Evolutionary conservation across 345 rosid species (phyloP).

Genomic region (Cardamine resedifolia): DNA sequence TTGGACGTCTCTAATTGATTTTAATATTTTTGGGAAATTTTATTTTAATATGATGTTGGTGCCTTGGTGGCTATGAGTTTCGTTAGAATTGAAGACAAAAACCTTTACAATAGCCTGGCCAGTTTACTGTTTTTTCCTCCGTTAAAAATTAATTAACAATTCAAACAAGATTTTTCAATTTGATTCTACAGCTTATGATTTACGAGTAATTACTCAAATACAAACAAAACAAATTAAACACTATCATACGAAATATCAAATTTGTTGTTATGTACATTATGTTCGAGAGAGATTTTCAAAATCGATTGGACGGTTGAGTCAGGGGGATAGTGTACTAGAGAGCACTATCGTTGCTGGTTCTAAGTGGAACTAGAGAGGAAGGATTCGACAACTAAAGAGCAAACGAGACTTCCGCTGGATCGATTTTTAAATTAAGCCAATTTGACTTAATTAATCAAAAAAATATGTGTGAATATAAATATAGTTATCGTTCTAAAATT

Average conservation of each 20-base stretch:
- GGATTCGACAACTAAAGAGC: not conserved
- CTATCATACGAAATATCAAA: not conserved
- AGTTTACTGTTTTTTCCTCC: not conserved
- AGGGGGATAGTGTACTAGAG: not conserved
- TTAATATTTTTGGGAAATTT: not conserved
- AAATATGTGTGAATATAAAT: no score
- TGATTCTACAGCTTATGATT: not conserved
- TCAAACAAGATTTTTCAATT: not conserved
- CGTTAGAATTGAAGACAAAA: constrained; percentile 4
- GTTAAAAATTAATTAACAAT: not conserved
- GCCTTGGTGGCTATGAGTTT: not conserved
- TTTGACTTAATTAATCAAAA: no score
- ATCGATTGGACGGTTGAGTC: no score
- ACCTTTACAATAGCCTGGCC: not conserved
- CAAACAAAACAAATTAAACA: not conserved
- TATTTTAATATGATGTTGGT: not conserved
- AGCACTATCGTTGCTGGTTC: not conserved
- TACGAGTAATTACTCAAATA: not conserved
- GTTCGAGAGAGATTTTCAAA: not conserved
- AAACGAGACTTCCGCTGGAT: not conserved
- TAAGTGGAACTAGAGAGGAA: not conserved
- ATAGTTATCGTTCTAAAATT: no score
- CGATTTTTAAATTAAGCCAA: no score
- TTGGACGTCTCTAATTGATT: not conserved
- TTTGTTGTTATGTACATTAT: not conserved